Conservation (phyloP, 768 basidiomycete species). For the Phylloporus scabripes region DNA sequence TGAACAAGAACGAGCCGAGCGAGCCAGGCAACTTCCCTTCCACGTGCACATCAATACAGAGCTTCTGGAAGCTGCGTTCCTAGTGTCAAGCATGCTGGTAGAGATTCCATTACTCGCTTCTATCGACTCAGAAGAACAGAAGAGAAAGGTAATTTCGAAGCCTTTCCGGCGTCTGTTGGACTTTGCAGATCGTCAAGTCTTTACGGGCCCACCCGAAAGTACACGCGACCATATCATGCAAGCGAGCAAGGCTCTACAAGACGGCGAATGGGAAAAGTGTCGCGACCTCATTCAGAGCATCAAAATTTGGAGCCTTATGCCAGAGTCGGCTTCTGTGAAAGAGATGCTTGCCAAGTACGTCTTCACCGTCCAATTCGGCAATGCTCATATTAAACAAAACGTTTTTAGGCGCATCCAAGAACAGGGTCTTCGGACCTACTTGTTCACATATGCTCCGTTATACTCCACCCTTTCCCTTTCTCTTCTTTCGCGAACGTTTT, state of each 20-base stretch:
- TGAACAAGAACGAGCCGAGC: constrained; percentile 96
- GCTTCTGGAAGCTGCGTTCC: constrained; percentile 92
- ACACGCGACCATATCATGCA: constrained; percentile 99
- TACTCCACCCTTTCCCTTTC: constrained; percentile 89
- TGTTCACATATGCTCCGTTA: constrained; percentile 92
- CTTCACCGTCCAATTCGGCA: neutral
- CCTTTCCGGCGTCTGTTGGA: constrained; percentile 93
- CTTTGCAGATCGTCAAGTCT: constrained; percentile 95
- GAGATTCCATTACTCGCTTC: constrained; percentile 94
- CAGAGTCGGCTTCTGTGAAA: constrained; percentile 79
- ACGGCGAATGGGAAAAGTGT: constrained; percentile 96
- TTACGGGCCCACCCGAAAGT: constrained; percentile 97
- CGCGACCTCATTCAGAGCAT: constrained; percentile 91
- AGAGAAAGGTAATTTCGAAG: constrained; percentile 91
- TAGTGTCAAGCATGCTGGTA: constrained; percentile 97
- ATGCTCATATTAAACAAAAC: constrained; percentile 1
- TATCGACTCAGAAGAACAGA: constrained; percentile 90
- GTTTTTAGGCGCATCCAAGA: constrained; percentile 89
- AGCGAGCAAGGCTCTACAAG: constrained; percentile 92
- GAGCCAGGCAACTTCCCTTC: constrained; percentile 94
- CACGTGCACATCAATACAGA: constrained; percentile 99
- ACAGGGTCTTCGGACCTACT: constrained; percentile 92
- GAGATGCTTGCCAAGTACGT: constrained; percentile 90
- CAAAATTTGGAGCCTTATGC: constrained; percentile 98
- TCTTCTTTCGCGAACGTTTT: constrained; percentile 84